Evolutionary conservation across 1,284 basidiomycete genomes (phyloP), one percentile per base, ranked within the genome.

Genomic region (Cryptococcus neoformans): DNA sequence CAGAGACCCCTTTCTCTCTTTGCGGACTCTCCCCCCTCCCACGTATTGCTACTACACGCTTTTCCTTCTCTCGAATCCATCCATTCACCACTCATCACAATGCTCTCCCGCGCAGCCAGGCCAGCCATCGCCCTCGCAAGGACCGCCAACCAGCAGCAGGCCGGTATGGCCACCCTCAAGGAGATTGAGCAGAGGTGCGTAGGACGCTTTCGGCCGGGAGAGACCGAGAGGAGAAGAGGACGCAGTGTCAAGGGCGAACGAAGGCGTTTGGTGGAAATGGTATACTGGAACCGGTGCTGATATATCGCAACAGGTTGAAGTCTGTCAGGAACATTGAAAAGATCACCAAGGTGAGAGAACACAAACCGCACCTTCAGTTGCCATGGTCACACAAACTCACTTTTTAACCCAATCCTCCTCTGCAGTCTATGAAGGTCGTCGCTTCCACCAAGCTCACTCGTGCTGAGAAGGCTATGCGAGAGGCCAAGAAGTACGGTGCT

Each of bases 371-470:
- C 21, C 21, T 21, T 21, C 21, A 21, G 21, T 21, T 21, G 21
- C 21, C 21, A 21, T 21, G 11, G 7, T 21, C 21, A 21, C 21
- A 21, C 21, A 21, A 21, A 21, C 21, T 21, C 21, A 21, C 21
- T 21, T 21, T 21, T 6, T 44, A 21, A 16, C 42, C 42, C 12
- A 44, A n/a, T n/a, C 21, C 9, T 44, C 42, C 21, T 21, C 21
- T 21, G 53, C 72, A 96, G 92, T 97, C 94, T 57, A 99, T 98
- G 95, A 98, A 97, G 84, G 92, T 94, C 85, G 96, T 98, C 84
- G 96, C 95, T 58, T 96, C 95, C 55, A 97, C 94, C 60, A 95
- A 96, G 80, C 87, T 99, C 57, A 85, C 86, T 76, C 95, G 95
- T 82, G 94, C 95, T 57, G 91, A 94, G 83, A 85, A 88, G 72